A percentile compares a stretch with the other conserved stretches of the same genome.
phyloP scores from a whole-genome alignment of 2,329 filamentous ascomycete species.

The Meredithiella fracta region DNA sequence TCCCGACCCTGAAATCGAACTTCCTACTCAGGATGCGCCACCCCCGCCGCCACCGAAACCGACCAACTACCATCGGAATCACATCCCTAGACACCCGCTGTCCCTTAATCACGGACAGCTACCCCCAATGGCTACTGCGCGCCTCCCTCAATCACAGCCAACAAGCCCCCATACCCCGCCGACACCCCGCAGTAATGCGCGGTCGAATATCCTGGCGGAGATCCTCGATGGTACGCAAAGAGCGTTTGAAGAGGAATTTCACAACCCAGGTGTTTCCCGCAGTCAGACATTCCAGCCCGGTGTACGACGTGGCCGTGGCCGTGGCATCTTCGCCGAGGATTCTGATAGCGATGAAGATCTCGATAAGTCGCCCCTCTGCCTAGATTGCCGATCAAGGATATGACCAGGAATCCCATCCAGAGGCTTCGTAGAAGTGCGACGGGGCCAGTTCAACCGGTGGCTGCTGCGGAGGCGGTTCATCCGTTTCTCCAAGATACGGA shows the following conservation, averaged over 20 bases:
- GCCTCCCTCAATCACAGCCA: background rate
- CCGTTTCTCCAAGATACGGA: slow-evolving; percentile 9
- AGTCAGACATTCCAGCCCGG: slow-evolving; percentile 8
- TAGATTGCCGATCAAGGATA: slow-evolving; percentile 10
- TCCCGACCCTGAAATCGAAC: slow-evolving; percentile 4
- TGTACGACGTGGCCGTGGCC: background rate
- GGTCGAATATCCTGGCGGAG: slow-evolving; percentile 1
- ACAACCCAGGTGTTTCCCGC: background rate
- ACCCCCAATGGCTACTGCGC: background rate
- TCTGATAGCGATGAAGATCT: background rate
- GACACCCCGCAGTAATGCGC: background rate
- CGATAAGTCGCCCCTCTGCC: slow-evolving; percentile 5
- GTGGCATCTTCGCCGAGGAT: slow-evolving; percentile 4
- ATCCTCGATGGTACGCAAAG: background rate
- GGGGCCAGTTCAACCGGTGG: background rate
- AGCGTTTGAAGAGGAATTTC: slow-evolving; percentile 3
- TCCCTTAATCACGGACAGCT: background rate
- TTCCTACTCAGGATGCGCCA: background rate
- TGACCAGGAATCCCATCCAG: background rate
- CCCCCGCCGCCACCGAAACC: slow-evolving; percentile 1
- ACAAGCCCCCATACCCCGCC: background rate
- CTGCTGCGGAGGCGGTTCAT: slow-evolving; percentile 2
- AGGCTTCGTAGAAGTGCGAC: slow-evolving; percentile 12
- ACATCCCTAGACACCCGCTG: background rate
- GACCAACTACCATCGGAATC: background rate